Conservation (phyloP, 768 basidiomycete species). For the Naematelia aurantialba region DNA sequence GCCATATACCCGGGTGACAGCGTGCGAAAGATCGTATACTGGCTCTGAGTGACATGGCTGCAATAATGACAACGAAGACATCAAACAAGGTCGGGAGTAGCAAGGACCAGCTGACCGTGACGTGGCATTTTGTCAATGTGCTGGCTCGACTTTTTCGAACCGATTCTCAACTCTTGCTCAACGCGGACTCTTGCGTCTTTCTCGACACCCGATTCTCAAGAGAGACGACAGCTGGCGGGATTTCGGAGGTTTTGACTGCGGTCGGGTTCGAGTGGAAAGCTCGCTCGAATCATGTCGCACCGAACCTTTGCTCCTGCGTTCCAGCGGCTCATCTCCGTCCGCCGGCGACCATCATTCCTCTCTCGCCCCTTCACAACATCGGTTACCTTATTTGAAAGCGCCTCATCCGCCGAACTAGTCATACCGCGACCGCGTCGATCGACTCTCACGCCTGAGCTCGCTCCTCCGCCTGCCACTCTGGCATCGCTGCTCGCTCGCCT, state of each 20-base stretch:
- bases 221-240: no score
- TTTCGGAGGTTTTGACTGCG: no score
- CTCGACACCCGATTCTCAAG: neutral
- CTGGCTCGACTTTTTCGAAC: conserved; percentile 15
- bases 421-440: neutral
- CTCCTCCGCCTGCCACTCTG: conserved; percentile 35
- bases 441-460: conserved; percentile 1
- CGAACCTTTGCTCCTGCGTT: neutral
- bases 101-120: neutral
- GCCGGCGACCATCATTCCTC: conserved; percentile 3
- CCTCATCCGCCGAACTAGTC: neutral
- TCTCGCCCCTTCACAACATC: neutral
- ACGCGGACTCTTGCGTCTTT: neutral
- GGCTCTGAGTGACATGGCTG: neutral
- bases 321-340: conserved; percentile 2
- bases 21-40: neutral
- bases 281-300: neutral
- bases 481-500: conserved; percentile 44
- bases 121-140: neutral
- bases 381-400: neutral
- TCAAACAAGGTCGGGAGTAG: no score
- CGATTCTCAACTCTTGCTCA: neutral
- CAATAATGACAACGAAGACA: no score
- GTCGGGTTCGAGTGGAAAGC: no score
- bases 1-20: neutral